Evolutionary conservation across 441 rosid species (phyloP), one percentile per base, ranked within the genome.

Genomic region (Gossypium trilobum): DNA sequence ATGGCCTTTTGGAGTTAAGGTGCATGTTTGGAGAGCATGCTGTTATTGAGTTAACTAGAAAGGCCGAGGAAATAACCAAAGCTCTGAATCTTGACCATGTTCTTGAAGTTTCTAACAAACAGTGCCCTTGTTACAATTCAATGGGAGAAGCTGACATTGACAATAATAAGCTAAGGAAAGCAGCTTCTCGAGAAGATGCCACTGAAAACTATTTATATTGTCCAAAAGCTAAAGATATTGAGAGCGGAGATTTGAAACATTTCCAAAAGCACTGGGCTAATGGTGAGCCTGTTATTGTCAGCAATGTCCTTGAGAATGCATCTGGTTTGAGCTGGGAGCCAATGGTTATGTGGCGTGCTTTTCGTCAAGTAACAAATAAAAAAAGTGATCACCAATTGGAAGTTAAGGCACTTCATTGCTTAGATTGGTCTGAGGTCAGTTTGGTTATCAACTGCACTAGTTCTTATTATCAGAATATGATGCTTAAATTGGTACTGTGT

Each of bases 311-410:
- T 75, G 89, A 89, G 72, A 86, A 80, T 76, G 81, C 86, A 27
- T 73, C 82, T 81, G 97, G 96, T 2, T 82, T 93, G 77, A 93
- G 98, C 82, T 91, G 98, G 98, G 98, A 91, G 70, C 98, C 98
- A 66, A 77, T 83, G 88, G 97, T 93, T 72, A 88, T 91, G 95
- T 86, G 87, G 87, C 97, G 97, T 76, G 98, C 94, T 58, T 86
- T 87, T 71, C 95, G 94, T 59, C 89, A 89, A 77, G 73, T 74
- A 63, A 48, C 57, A 4, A 48, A 67, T 14, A 57, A 29, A 25
- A 87, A 83, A 22, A 89, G 79, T 71, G 81, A 36, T 0, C n/a
- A 54, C 55, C 87, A 80, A 64, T 74, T 80, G 62, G 79, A 88
- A 42, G 95, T 88, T 59, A 74, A 78, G 71, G 92, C 92, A 64